Base-by-base conservation (phyloP, 768 basidiomycete genomes). In the Tephrocybe sp. region DNA sequence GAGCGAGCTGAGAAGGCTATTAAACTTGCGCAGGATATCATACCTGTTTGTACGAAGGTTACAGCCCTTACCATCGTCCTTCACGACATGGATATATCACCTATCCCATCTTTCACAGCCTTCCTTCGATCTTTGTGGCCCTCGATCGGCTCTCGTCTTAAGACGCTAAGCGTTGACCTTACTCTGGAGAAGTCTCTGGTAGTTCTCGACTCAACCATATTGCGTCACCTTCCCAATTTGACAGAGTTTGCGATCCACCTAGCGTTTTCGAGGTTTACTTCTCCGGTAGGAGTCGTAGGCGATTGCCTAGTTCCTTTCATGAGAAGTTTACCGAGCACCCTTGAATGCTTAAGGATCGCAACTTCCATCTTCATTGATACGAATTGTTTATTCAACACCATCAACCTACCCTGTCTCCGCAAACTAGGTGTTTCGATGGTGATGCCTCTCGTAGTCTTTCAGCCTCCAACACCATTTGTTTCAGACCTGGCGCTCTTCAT, bases 61-160 rank as follows among this genome's bases (percentile, higher is more conserved):
- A 33, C 19, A 11, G 11, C 44, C 33, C 10, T 68, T 5, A 63
- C 55, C 10, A 51, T 69, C 36, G 51, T 62, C 10, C 48, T 69
- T 20, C 57, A 63, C 40, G 64, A 66, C 35, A 59, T 66, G 13
- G 38, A 45, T 34, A 19, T 31, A 19, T 16, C 43, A 31, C 47
- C 60, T n/a, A 56, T 61, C 1, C 45, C 53, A 9, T 47, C 56
- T 2, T 64, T 65, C 41, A 40, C 44, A 4, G 8, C 30, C 1
- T 49, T 54, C 30, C 3, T 45, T 12, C 22, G 14, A 43, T 43
- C 42, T 43, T 16, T 43, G 30, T 32, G 23, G 23, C 17, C 23
- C 3, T 3, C 33, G 3, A 11, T 33, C 44, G 34, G 13, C 19
- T 2, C 32, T 10, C 11, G 17, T 12, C 33, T 45, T 11, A 16